Conservation (phyloP, 331 rosid species). For the Malus hybrid region DNA sequence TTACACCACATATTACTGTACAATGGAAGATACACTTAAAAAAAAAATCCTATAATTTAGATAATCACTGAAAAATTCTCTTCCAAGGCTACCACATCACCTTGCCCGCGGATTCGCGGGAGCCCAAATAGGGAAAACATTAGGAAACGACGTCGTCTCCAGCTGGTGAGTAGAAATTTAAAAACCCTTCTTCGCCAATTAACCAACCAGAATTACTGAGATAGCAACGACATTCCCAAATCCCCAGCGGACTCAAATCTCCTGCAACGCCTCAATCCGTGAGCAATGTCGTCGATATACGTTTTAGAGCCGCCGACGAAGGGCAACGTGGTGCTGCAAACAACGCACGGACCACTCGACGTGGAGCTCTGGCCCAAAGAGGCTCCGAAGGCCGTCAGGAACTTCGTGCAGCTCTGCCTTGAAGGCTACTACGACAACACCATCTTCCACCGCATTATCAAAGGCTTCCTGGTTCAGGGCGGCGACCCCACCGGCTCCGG, state of each 20-base stretch:
- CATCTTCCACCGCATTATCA: constrained; percentile 77
- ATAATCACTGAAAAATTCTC: too few relatives aligned
- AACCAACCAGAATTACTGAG: not conserved
- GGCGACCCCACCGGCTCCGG: constrained; percentile 93
- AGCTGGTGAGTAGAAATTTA: too few relatives aligned
- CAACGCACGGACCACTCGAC: constrained; percentile 85
- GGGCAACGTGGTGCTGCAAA: constrained; percentile 78
- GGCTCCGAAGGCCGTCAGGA: constrained; percentile 87
- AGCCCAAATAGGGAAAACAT: not conserved
- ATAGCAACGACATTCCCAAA: not conserved
- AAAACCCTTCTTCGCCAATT: not conserved
- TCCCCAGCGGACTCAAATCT: not conserved
- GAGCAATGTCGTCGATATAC: constrained; percentile 74
- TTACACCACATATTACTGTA: too few relatives aligned
- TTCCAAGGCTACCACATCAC: too few relatives aligned
- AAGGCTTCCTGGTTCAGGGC: constrained; percentile 73
- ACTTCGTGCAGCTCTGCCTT: constrained; percentile 96
- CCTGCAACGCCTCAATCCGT: not conserved
- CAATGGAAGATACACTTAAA: rapidly evolving
- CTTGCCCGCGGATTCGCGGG: too few relatives aligned
- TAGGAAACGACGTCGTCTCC: not conserved
- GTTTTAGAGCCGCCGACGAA: constrained; percentile 94
- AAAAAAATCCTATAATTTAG: too few relatives aligned
- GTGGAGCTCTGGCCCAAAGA: constrained; percentile 95
- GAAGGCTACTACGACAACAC: constrained; percentile 74